These are phyloP conservation scores for Mycosarcoma maydis DNA, from an alignment of 1,284 basidiomycete species.

Conservation along the genomic window DNA sequence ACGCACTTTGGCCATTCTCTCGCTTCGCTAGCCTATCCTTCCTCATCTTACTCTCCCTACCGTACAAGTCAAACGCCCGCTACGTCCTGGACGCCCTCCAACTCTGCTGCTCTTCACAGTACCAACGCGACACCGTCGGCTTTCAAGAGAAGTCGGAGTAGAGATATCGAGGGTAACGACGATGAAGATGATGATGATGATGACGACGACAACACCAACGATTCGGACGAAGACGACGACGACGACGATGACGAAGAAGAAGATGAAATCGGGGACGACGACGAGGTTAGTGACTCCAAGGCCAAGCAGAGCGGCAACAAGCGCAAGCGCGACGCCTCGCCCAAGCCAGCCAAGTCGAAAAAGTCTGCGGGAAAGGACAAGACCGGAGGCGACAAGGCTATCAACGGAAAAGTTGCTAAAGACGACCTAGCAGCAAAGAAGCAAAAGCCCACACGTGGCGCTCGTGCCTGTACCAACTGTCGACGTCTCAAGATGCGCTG, in stretches of 20 bases:
- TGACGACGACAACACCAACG: conserved; percentile 35
- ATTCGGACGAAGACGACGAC: conserved; percentile 36
- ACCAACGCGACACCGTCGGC: conserved; percentile 22
- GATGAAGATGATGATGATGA: conserved; percentile 37
- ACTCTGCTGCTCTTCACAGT: conserved; percentile 29
- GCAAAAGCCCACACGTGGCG: conserved; percentile 63
- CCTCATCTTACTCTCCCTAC: conserved; percentile 40
- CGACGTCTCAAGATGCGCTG: conserved; percentile 98
- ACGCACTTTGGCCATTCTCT: conserved; percentile 43
- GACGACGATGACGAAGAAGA: conserved; percentile 32
- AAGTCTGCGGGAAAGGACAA: conserved; percentile 19
- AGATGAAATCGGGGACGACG: conserved; percentile 19
- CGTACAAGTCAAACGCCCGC: conserved; percentile 17
- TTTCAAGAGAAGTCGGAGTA: conserved; percentile 25
- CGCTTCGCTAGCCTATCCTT: conserved; percentile 42
- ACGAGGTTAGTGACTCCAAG: conserved; percentile 25
- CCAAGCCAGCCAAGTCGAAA: conserved; percentile 24
- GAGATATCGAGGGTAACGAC: conserved; percentile 20
- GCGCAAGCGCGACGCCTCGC: conserved; percentile 39
- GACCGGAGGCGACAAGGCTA: conserved; percentile 7
- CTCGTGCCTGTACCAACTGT: conserved; percentile 90
- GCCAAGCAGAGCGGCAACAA: conserved; percentile 27
- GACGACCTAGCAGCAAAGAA: conserved; percentile 44
- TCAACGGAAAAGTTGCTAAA: conserved; percentile 9
- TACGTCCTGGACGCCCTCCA: conserved; percentile 27